Evolutionary conservation across 768 basidiomycete genomes (phyloP), one percentile per base, ranked within the genome.

Genomic region (Pholiota microspora): DNA sequence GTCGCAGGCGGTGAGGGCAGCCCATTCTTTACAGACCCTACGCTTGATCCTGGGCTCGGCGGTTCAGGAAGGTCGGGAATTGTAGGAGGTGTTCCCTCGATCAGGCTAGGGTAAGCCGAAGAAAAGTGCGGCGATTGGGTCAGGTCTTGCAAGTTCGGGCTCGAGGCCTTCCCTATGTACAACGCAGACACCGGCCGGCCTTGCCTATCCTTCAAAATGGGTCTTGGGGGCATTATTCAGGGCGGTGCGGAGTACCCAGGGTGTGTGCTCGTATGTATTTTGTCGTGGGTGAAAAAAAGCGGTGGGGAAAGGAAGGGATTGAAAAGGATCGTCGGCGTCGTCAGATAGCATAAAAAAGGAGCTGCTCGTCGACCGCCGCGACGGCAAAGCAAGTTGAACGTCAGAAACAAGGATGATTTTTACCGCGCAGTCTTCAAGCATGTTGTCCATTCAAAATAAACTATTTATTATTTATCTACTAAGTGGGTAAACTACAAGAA

Each of bases 1-100:
- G 91, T 89, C 24, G 88, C 89, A 38, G 91, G 91, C 0, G 91
- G 91, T 21, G 89, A 91, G 1, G 91, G 90, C 4, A 92, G 67
- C 5, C 90, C 89, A 4, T 88, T 89, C 53, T 76, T 73, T 58
- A 64, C 67, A 3, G 83, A 77, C 54, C 76, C 67, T 12, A 64
- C 62, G 58, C 72, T 73, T 29, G 77, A 71, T 21, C 72, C 46
- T 6, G 62, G 59, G 25, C 58, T 74, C 9, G 45, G 53, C 2
- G 85, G 85, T 58, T 84, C 85, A 47, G 87, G 86, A 40, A 89
- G 78, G 62, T 86, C 85, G 2, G 88, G 88, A 16, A 88, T 73
- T 45, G 73, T 66, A 12, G 76, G 71, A 9, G 69, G 65, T 12
- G 67, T 64, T 13, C 63, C 67, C 36, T 65, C 64, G 27, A 63